Evolutionary conservation across 139 green algal species (phyloP).

Genomic region (Chlorella sorokiniana): DNA sequence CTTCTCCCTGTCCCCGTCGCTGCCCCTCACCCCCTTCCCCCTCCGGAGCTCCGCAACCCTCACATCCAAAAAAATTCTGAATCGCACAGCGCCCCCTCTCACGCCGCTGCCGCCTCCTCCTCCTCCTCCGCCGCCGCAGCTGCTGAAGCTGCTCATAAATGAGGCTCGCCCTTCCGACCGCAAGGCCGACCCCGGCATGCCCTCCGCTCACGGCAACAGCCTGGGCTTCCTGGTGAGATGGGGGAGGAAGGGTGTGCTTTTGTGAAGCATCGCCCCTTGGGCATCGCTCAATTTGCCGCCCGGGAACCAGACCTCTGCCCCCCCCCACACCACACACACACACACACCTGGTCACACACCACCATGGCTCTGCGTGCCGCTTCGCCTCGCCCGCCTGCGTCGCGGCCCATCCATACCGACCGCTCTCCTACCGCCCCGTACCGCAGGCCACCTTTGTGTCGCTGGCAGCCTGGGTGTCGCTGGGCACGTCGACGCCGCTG

Average conservation of each 20-base stretch:
- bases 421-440: not conserved
- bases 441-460: conserved; percentile 55
- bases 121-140: not conserved
- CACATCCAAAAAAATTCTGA: too few species aligned
- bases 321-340: too few species aligned
- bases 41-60: too few species aligned
- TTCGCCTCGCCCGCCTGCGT: not conserved
- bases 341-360: too few species aligned
- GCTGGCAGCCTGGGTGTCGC: not conserved
- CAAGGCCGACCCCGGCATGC: conserved; percentile 78
- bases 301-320: too few species aligned
- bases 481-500: not conserved
- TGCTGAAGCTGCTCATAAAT: conserved; percentile 77
- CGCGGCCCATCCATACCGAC: not conserved
- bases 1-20: too few species aligned
- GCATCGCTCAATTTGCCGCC: too few species aligned
- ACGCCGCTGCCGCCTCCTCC: too few species aligned
- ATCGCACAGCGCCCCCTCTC: too few species aligned
- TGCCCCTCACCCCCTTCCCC: too few species aligned
- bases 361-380: not conserved
- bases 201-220: conserved; percentile 65
- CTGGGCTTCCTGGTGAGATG: conserved; percentile 63
- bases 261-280: not conserved
- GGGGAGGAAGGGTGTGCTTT: not conserved
- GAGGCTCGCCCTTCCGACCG: conserved; percentile 62